These are phyloP conservation scores for Fragilaria radians DNA, from an alignment of 108 stramenopile species.

Conservation along the genomic window DNA sequence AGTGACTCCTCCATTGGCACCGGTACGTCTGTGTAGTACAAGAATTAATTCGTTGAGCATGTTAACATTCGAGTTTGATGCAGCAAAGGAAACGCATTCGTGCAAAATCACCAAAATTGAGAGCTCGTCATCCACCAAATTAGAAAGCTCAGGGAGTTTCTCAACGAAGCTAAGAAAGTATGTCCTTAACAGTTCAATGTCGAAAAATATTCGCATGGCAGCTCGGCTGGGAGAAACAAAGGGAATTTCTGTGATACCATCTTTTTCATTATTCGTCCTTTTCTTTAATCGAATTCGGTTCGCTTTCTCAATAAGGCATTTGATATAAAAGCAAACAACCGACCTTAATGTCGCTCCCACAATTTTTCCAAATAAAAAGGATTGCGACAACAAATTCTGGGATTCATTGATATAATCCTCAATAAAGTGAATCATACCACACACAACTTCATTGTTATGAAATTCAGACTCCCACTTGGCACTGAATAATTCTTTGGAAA, in stretches of 20 bases:
- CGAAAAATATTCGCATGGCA: conserved; percentile 57
- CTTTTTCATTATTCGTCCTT: conserved; percentile 11
- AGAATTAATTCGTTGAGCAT: conserved; percentile 56
- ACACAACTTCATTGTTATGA: conserved; percentile 64
- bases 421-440: conserved; percentile 38
- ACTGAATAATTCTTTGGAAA: conserved; percentile 51
- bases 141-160: conserved; percentile 41
- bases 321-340: conserved; percentile 71
- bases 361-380: conserved; percentile 67
- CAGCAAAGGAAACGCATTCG: conserved; percentile 47
- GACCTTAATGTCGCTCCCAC: conserved; percentile 53
- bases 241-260: conserved; percentile 26
- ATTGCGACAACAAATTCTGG: conserved; percentile 39
- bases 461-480: conserved; percentile 64
- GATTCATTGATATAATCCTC: conserved; percentile 60
- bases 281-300: too few species aligned
- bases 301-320: conserved; percentile 57
- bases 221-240: conserved; percentile 49
- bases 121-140: conserved; percentile 58
- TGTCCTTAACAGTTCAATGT: conserved; percentile 53
- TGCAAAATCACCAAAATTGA: conserved; percentile 45
- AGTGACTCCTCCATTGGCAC: conserved; percentile 28
- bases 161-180: conserved; percentile 54
- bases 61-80: conserved; percentile 32
- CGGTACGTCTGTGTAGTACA: conserved; percentile 63